Conservation (phyloP, 148 eudicot genomes). For the Spergularia marina region DNA sequence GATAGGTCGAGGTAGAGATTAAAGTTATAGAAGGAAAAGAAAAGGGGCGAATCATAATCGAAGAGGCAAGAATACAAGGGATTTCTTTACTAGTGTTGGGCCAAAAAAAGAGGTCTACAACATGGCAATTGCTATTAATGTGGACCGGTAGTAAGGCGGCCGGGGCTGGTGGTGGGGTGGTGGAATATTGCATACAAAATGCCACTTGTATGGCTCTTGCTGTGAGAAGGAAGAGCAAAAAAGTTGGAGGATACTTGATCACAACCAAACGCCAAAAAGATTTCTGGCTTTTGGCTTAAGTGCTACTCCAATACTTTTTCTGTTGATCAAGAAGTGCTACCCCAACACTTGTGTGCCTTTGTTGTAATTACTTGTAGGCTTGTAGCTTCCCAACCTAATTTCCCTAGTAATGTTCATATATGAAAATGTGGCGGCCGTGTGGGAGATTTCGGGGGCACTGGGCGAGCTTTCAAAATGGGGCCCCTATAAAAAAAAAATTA, state of each 20-base stretch:
- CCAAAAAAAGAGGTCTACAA: conserved; percentile 63
- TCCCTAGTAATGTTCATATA: too few species aligned
- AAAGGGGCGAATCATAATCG: conserved; percentile 73
- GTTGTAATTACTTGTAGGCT: too few species aligned
- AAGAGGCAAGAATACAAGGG: conserved; percentile 57
- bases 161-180: conserved; percentile 49
- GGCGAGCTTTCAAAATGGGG: too few species aligned
- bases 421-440: too few species aligned
- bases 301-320: not conserved
- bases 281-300: conserved; percentile 86
- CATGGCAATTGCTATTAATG: conserved; percentile 72
- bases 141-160: conserved; percentile 48
- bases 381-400: too few species aligned
- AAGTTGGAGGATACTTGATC: conserved; percentile 73
- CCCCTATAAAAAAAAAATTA: too few species aligned
- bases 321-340: too few species aligned
- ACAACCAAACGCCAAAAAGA: conserved; percentile 88
- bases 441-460: too few species aligned
- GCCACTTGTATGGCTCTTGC: conserved; percentile 79
- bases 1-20: conserved; percentile 63
- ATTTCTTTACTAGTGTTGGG: conserved; percentile 65
- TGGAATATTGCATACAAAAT: conserved; percentile 76
- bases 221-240: conserved; percentile 71
- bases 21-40: conserved; percentile 63
- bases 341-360: too few species aligned